A percentile compares a stretch with the other conserved stretches of the same genome.
phyloP scores from a whole-genome alignment of 2,329 filamentous ascomycete species.

The Fusarium torulosum region DNA sequence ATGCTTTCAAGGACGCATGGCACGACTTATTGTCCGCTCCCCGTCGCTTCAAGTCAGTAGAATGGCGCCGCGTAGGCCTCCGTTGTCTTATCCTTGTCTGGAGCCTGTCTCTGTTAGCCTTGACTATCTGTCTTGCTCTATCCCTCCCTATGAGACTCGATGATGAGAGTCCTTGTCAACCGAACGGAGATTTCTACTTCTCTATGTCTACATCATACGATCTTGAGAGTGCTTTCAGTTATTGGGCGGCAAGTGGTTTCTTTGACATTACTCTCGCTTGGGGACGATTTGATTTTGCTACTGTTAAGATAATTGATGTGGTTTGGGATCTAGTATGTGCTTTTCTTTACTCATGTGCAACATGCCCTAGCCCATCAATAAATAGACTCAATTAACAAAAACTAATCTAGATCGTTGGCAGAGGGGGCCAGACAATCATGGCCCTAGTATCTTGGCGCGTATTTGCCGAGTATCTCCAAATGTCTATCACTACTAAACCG shows the following conservation, averaged over 20 bases:
- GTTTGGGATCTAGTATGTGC: constrained; percentile 22
- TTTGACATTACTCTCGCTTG: constrained; percentile 14
- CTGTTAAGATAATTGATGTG: constrained; percentile 19
- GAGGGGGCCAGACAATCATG: constrained; percentile 10
- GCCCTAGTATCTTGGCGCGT: constrained; percentile 2
- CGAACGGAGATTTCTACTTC: constrained; percentile 3
- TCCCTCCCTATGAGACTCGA: neutral
- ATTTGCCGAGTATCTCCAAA: constrained; percentile 18
- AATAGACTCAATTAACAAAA: no score
- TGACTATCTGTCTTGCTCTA: neutral
- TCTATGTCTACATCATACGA: no score
- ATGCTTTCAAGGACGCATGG: neutral
- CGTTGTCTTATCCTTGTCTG: neutral
- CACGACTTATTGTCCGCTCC: neutral
- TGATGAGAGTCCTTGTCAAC: neutral
- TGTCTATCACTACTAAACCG: constrained; percentile 4
- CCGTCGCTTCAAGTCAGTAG: neutral
- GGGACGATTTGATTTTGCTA: neutral
- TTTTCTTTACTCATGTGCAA: no score
- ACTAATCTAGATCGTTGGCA: constrained; percentile 3
- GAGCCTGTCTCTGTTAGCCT: neutral
- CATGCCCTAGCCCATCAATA: no score
- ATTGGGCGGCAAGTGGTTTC: constrained; percentile 8
- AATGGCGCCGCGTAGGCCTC: neutral
- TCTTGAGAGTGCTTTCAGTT: neutral